Conservation (phyloP, 257 asterid genomes). For the Gentiana straminea region DNA sequence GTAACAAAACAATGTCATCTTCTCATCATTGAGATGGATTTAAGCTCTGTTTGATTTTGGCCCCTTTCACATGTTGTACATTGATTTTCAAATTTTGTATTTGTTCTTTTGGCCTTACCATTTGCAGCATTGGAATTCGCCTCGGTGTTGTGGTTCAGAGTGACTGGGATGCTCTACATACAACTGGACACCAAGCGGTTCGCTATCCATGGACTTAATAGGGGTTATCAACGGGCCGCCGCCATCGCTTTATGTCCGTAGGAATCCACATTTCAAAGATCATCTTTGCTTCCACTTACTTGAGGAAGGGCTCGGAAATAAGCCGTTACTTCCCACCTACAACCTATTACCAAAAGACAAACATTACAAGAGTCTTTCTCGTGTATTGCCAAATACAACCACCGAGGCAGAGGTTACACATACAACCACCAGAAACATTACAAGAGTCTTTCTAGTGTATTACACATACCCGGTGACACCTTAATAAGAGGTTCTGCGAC, state of each 20-base stretch:
- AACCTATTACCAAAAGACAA: slow-evolving; percentile 28
- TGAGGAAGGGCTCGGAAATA: slow-evolving; percentile 63
- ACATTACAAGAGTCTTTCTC: not conserved
- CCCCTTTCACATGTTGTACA: too few species aligned
- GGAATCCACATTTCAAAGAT: slow-evolving; percentile 75
- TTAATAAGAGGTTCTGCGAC: slow-evolving; percentile 54
- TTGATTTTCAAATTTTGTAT: too few species aligned
- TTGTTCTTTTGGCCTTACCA: too few species aligned
- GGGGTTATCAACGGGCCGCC: slow-evolving; percentile 60
- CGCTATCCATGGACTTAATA: slow-evolving; percentile 74
- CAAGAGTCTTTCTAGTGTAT: not conserved
- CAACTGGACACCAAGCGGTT: slow-evolving; percentile 77
- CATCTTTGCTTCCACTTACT: slow-evolving; percentile 33
- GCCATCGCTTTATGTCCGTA: slow-evolving; percentile 77
- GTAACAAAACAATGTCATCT: too few species aligned
- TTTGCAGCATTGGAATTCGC: not conserved
- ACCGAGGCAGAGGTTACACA: too few species aligned
- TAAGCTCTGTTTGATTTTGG: too few species aligned
- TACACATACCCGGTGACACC: slow-evolving; percentile 47
- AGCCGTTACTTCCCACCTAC: slow-evolving; percentile 89
- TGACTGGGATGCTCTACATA: slow-evolving; percentile 64
- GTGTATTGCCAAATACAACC: too few species aligned
- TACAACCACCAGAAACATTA: too few species aligned
- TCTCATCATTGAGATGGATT: too few species aligned
- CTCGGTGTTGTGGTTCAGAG: slow-evolving; percentile 27